Conservation (phyloP, 192 early-diverging fungal genomes). For the Linnemannia zychae region DNA sequence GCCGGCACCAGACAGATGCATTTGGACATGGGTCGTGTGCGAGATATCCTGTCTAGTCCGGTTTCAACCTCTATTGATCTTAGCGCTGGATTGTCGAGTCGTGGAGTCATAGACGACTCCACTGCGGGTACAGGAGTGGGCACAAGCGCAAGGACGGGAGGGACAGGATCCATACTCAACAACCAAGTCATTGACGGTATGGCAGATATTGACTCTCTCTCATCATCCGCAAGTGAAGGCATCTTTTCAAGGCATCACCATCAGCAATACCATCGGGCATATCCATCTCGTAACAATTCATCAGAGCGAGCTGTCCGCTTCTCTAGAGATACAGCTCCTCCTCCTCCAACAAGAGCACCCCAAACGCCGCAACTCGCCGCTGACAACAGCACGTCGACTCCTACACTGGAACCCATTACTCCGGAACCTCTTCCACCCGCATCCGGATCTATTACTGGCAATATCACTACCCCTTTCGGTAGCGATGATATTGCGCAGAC, state of each 20-base stretch:
- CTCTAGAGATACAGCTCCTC: slow-evolving; percentile 3
- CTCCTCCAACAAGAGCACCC: not conserved
- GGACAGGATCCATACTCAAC: not conserved
- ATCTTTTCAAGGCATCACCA: not conserved
- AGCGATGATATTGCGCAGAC: not conserved
- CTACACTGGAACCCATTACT: not conserved
- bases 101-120: not conserved
- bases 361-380: not conserved
- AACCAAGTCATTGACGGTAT: not conserved
- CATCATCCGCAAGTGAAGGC: slow-evolving; percentile 19
- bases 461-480: not conserved
- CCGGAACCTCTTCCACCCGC: not conserved
- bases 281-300: not conserved
- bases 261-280: not conserved
- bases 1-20: not conserved
- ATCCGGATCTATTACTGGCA: not conserved
- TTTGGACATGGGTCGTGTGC: slow-evolving; percentile 28
- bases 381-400: not conserved
- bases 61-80: slow-evolving; percentile 23
- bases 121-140: not conserved
- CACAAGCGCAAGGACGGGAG: not conserved
- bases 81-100: not conserved
- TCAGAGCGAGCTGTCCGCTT: slow-evolving; percentile 25
- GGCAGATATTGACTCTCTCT: not conserved
- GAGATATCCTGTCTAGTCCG: slow-evolving; percentile 45